Percentiles rank a stretch among this genome's conserved stretches.
phyloP scores from a whole-genome alignment of 352 stramenopile species.

The Phytophthora melonis region DNA sequence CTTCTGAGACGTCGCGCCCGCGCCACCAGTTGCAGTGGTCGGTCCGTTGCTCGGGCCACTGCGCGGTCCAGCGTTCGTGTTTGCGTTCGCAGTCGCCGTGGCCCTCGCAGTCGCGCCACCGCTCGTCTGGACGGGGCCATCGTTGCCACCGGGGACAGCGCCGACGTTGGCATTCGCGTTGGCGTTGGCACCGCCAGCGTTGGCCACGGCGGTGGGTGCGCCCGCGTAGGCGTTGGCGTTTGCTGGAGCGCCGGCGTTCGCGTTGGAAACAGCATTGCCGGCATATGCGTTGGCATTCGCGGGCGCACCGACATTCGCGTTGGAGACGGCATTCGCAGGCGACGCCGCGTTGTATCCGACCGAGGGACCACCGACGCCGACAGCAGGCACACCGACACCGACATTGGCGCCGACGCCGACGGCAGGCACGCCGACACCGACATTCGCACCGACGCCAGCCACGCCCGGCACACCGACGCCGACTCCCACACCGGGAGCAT shows the following conservation, averaged over 20 bases:
- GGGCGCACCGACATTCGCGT: background rate
- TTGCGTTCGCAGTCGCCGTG: background rate
- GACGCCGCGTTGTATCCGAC: background rate
- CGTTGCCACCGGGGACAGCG: background rate
- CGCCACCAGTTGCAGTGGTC: background rate
- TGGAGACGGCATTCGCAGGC: background rate
- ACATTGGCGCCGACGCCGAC: background rate
- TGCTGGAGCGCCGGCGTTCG: background rate
- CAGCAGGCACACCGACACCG: background rate
- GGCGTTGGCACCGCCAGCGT: background rate
- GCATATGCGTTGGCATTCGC: background rate
- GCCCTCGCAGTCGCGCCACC: background rate
- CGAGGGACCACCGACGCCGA: background rate
- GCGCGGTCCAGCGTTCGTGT: background rate
- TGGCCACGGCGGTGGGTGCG: background rate
- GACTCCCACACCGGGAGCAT: background rate
- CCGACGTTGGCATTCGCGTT: background rate
- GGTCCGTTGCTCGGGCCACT: background rate
- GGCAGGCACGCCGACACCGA: background rate
- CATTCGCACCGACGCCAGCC: background rate
- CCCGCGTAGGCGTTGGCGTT: background rate
- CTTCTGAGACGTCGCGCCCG: background rate
- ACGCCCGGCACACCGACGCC: background rate
- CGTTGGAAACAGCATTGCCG: background rate
- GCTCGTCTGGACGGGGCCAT: background rate